Evolutionary conservation across 371 early-diverging fungal species (phyloP).

Genomic region (Haplosporangium sp.): DNA sequence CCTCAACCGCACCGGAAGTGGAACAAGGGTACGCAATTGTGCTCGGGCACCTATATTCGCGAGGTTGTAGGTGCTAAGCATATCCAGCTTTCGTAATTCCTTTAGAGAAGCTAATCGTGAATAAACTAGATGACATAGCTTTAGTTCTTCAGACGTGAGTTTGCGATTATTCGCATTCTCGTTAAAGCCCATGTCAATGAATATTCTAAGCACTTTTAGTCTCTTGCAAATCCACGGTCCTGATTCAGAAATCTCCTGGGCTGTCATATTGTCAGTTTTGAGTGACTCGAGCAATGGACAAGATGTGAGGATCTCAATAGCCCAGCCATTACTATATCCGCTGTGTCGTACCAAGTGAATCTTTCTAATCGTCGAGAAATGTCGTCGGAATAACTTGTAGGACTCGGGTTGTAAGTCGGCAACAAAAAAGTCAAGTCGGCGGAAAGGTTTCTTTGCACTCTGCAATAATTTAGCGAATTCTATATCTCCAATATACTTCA

Average conservation of each 20-base stretch:
- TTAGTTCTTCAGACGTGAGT: slow-evolving; percentile 4
- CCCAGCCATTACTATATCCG: background rate
- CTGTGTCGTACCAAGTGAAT: background rate
- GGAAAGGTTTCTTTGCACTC: slow-evolving; percentile 1
- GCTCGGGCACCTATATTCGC: background rate
- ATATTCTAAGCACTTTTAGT: background rate
- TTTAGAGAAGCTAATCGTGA: background rate
- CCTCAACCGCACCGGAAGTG: slow-evolving; percentile 1
- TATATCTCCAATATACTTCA: background rate
- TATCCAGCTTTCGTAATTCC: slow-evolving; percentile 3
- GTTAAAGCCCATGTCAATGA: background rate
- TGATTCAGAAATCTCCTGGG: background rate
- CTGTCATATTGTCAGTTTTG: background rate
- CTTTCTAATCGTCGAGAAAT: background rate
- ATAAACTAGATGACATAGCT: background rate
- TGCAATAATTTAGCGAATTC: background rate
- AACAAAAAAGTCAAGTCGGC: background rate
- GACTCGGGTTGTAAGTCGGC: background rate
- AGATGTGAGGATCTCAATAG: background rate
- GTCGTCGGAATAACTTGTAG: background rate
- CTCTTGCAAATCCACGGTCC: slow-evolving; percentile 3
- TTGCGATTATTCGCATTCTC: background rate
- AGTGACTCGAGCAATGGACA: background rate
- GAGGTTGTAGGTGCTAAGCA: background rate
- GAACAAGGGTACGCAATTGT: background rate